Evolutionary conservation across 768 basidiomycete species (phyloP).

Genomic region (Trametes cubensis): DNA sequence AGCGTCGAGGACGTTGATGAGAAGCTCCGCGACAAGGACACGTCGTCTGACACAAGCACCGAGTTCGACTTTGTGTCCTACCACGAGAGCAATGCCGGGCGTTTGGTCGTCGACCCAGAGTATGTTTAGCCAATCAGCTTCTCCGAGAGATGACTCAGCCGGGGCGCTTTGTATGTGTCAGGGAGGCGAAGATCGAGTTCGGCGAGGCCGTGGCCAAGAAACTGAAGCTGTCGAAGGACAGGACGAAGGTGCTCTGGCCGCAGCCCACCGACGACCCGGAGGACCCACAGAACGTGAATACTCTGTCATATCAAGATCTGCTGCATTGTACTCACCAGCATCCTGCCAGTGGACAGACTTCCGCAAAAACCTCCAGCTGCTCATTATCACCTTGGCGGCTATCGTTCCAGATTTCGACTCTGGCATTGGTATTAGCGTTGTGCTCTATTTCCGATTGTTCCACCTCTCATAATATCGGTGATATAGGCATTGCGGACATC

Average conservation of each 20-base stretch:
- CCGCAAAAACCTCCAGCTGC: conserved; percentile 57
- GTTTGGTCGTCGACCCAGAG: conserved; percentile 65
- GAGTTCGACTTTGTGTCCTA: conserved; percentile 43
- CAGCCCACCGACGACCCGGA: conserved; percentile 63
- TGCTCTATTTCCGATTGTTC: too few species aligned
- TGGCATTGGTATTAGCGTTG: conserved; percentile 50
- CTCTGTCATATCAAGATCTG: not conserved
- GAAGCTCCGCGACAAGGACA: conserved; percentile 2
- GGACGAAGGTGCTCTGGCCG: conserved; percentile 67
- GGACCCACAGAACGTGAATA: conserved; percentile 63
- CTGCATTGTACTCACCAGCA: conserved; percentile 1
- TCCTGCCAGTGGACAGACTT: conserved; percentile 51
- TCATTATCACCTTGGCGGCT: conserved; percentile 64
- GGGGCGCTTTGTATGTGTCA: conserved; percentile 26
- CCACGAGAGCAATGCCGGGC: conserved; percentile 59
- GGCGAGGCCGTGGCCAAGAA: conserved; percentile 55
- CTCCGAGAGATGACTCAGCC: too few species aligned
- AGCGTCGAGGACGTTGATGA: conserved; percentile 13
- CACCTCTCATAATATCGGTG: too few species aligned
- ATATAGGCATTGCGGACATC: conserved; percentile 58
- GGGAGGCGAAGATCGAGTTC: conserved; percentile 65
- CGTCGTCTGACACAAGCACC: conserved; percentile 4
- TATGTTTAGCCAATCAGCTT: conserved; percentile 33
- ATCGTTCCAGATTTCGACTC: conserved; percentile 72
- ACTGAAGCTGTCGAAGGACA: conserved; percentile 60